A percentile compares a stretch with the other conserved stretches of the same genome.
Conservation (phyloP, 768 basidiomycete genomes). For the Rhizopogon vulgaris region DNA sequence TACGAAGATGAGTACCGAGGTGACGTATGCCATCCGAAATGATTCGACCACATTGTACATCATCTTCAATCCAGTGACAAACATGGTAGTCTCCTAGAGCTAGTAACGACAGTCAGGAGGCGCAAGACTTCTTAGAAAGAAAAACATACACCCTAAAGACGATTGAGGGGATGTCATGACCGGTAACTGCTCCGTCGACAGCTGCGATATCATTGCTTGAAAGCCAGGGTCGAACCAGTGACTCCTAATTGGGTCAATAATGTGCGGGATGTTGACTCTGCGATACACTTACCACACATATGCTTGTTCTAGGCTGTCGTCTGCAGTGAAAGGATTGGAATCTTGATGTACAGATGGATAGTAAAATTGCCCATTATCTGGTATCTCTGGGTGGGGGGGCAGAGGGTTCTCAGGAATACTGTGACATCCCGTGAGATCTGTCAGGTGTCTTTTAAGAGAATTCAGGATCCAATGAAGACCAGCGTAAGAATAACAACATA, state of each 20-base stretch:
- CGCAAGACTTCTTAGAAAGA: not conserved
- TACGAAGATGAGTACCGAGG: conserved; percentile 19
- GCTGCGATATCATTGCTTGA: not conserved
- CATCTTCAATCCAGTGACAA: conserved; percentile 19
- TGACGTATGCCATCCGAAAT: conserved; percentile 13
- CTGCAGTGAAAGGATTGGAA: not conserved
- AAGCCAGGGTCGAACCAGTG: not conserved
- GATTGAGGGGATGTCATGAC: not conserved
- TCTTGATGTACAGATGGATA: not conserved
- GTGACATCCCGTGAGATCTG: not conserved
- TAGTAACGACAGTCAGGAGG: not conserved
- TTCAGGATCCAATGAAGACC: not conserved
- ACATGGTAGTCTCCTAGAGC: not conserved
- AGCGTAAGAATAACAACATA: not conserved
- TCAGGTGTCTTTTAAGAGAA: not conserved
- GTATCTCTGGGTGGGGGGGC: not conserved
- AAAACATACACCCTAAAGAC: not conserved
- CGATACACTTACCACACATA: not conserved
- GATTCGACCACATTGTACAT: conserved; percentile 15
- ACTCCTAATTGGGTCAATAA: not conserved
- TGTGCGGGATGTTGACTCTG: not conserved
- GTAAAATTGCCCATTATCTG: not conserved
- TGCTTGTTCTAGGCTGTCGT: not conserved
- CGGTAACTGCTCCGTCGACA: not conserved
- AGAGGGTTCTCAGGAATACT: not conserved